phyloP scores from a whole-genome alignment of 2,329 filamentous ascomycete genomes.

The Furcasterigmium sp. region DNA sequence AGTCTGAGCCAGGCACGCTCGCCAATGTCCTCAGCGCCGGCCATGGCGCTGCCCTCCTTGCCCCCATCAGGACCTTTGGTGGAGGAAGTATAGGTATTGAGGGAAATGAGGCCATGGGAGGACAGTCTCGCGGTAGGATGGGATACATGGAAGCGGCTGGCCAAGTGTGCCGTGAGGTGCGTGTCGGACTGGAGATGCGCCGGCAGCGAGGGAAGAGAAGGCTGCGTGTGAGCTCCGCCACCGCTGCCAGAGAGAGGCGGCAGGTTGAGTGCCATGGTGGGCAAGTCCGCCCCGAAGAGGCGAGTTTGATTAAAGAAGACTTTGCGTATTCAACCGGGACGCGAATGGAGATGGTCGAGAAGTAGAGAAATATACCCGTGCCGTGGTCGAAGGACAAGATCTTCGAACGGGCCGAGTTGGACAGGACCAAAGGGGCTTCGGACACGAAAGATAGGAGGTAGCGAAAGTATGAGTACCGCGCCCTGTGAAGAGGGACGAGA shows the following conservation, averaged over 20 bases:
- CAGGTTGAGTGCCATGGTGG: slow-evolving; percentile 57
- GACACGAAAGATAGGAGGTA: no score
- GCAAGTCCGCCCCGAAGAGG: slow-evolving; percentile 13
- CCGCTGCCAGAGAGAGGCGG: slow-evolving; percentile 40
- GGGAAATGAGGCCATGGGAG: slow-evolving; percentile 82
- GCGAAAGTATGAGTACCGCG: no score
- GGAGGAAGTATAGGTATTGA: slow-evolving; percentile 93
- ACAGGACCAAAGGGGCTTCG: no score
- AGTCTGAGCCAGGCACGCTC: slow-evolving; percentile 79
- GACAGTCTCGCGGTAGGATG: slow-evolving; percentile 84
- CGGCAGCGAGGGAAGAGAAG: slow-evolving; percentile 83
- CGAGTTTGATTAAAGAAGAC: no score
- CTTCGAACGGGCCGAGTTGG: no score
- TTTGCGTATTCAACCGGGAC: no score
- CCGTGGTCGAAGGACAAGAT: no score
- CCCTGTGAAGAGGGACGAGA: neutral
- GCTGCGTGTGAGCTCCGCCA: slow-evolving; percentile 68
- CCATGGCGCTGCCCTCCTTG: slow-evolving; percentile 88
- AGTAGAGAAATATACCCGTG: no score
- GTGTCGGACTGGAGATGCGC: slow-evolving; percentile 75
- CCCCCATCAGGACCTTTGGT: slow-evolving; percentile 84
- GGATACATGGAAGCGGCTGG: slow-evolving; percentile 86
- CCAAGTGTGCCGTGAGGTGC: slow-evolving; percentile 75
- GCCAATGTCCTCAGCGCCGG: slow-evolving; percentile 87
- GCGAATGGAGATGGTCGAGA: no score